phyloP scores from a whole-genome alignment of 768 basidiomycete genomes.

The Rhizopogon roseolus region DNA sequence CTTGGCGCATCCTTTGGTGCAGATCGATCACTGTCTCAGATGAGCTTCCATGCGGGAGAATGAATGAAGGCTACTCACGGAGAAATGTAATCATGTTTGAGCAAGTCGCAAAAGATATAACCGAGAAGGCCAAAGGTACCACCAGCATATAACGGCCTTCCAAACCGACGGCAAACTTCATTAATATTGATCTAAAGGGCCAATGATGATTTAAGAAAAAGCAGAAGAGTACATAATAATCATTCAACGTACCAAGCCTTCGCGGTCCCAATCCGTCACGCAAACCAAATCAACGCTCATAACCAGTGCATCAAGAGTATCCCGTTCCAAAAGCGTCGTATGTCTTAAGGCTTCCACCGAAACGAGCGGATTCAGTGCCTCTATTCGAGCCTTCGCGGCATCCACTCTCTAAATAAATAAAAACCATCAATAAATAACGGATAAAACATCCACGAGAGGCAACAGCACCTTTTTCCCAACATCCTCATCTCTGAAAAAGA shows the following conservation, averaged over 20 bases:
- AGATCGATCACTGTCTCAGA: conserved; percentile 52
- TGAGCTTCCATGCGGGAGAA: background rate
- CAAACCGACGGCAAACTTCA: conserved; percentile 65
- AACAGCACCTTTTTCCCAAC: conserved; percentile 74
- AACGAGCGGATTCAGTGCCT: conserved; percentile 91
- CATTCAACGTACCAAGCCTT: conserved; percentile 57
- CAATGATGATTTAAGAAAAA: conserved; percentile 7
- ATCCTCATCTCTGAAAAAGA: conserved; percentile 92
- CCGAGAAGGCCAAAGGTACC: conserved; percentile 88
- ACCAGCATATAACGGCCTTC: conserved; percentile 87
- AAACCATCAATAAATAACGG: conserved; percentile 35
- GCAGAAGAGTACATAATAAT: conserved; percentile 1
- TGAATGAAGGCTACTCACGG: conserved; percentile 50
- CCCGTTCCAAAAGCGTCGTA: conserved; percentile 40
- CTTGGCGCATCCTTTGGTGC: conserved; percentile 54
- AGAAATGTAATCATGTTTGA: conserved; percentile 80
- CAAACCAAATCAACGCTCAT: conserved; percentile 80
- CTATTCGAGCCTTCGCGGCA: conserved; percentile 79
- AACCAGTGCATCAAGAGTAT: conserved; percentile 54
- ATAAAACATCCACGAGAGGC: conserved; percentile 25
- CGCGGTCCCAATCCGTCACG: conserved; percentile 71
- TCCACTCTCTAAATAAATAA: conserved; percentile 63
- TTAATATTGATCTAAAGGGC: conserved; percentile 67
- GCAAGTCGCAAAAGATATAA: conserved; percentile 92
- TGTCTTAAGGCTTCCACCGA: conserved; percentile 64